These are phyloP conservation scores for Selenicereus undatus DNA, from an alignment of 148 eudicot genomes.

Conservation along the genomic window DNA sequence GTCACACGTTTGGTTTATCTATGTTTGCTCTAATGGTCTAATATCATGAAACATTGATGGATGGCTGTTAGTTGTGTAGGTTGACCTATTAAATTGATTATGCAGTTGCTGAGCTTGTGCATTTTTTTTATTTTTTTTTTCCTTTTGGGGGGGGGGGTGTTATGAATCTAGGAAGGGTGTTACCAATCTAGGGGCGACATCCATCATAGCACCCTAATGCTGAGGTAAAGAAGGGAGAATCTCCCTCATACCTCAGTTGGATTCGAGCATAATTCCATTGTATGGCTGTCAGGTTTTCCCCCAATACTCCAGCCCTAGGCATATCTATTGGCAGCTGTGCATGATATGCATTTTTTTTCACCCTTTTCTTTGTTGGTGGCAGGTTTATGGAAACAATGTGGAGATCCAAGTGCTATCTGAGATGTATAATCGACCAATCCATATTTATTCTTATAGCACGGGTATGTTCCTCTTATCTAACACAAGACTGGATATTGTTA, in stretches of 20 bases:
- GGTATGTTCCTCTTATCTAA: constrained; percentile 35
- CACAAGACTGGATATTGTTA: background rate
- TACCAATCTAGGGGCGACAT: background rate
- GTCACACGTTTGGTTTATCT: background rate
- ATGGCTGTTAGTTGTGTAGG: background rate
- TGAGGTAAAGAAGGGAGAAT: too few relatives aligned
- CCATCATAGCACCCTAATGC: background rate
- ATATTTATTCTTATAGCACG: constrained; percentile 90
- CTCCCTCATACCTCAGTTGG: background rate
- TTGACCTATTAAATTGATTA: background rate
- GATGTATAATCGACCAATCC: constrained; percentile 99
- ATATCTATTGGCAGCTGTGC: background rate
- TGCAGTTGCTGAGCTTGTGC: background rate
- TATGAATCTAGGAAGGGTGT: background rate
- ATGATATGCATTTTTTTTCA: background rate
- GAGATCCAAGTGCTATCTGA: constrained; percentile 95
- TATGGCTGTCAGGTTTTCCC: background rate
- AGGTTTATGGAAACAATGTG: constrained; percentile 97
- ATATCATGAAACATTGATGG: background rate
- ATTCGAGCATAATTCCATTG: background rate
- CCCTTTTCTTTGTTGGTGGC: constrained; percentile 4
- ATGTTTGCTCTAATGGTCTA: background rate
- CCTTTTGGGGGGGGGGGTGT: background rate
- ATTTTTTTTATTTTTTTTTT: background rate
- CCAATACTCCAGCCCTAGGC: background rate